Evolutionary conservation across 768 basidiomycete species (phyloP).

Genomic region (Termitomyces sp.): DNA sequence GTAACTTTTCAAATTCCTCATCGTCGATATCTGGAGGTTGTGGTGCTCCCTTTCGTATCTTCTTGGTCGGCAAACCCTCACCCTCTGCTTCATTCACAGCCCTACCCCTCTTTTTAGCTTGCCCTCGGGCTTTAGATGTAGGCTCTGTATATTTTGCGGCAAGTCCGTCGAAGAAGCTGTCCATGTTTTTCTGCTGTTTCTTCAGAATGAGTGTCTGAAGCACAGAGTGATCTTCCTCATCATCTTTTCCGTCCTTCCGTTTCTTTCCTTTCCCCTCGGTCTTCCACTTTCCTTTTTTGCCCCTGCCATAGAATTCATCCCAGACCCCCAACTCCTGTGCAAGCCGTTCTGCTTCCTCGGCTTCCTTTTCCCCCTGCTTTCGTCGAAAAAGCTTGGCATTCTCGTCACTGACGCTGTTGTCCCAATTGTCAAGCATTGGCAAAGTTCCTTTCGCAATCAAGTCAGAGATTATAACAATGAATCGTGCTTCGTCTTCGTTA

Average conservation of each 20-base stretch:
- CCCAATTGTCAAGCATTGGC: slow-evolving; percentile 58
- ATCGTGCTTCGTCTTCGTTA: slow-evolving; percentile 80
- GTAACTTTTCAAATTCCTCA: slow-evolving; percentile 59
- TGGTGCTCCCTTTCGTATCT: slow-evolving; percentile 31
- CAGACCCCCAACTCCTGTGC: slow-evolving; percentile 90
- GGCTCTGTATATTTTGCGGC: slow-evolving; percentile 70
- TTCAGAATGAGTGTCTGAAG: slow-evolving; percentile 82
- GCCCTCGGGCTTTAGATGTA: slow-evolving; percentile 42
- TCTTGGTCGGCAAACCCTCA: slow-evolving; percentile 48
- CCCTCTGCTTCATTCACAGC: slow-evolving; percentile 39
- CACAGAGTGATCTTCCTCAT: slow-evolving; percentile 61
- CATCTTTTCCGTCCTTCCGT: slow-evolving; percentile 25
- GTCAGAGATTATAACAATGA: slow-evolving; percentile 63
- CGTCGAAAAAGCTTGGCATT: slow-evolving; percentile 71
- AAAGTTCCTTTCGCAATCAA: slow-evolving; percentile 65
- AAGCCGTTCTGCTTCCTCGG: slow-evolving; percentile 75
- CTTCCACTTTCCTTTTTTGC: slow-evolving; percentile 60
- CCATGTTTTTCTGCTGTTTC: slow-evolving; percentile 62
- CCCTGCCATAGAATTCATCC: slow-evolving; percentile 89
- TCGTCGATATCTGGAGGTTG: slow-evolving; percentile 61
- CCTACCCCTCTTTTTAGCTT: slow-evolving; percentile 54
- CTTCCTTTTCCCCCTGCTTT: slow-evolving; percentile 77
- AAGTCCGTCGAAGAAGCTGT: slow-evolving; percentile 71
- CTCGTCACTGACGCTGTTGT: slow-evolving; percentile 69
- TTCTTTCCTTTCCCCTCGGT: slow-evolving; percentile 50